Evolutionary conservation across 805 yeast genomes (phyloP), one percentile per base, ranked within the genome.

Genomic region (Candida awuae): DNA sequence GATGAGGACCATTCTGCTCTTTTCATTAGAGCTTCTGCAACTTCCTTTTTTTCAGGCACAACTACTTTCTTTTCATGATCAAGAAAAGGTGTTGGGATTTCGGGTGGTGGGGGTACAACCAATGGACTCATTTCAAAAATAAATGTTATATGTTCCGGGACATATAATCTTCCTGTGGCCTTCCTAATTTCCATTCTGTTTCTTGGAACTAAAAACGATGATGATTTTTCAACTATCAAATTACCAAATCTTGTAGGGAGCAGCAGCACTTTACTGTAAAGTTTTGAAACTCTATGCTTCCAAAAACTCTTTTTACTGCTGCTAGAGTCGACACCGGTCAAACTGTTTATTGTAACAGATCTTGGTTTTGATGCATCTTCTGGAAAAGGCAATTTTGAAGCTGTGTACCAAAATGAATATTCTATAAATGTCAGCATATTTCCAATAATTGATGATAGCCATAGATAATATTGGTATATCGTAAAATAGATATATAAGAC

Each of bases 61-160:
- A 59, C 54, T 3, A 69, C 48, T 26, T 54, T 56, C 37, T 63
- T 66, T 22, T 68, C 68, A 2, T 63, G 63, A 34, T 63, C 63
- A 28, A 70, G 46, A 45, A 59, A 68, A 0, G 74, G 72, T 27
- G 54, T 56, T 2, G 75, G 75, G 12, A 67, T 41, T 12, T 59
- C 64, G 1, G 71, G 67, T 17, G 75, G 73, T 16, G 64, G 61
- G 4, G 56, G 54, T 3, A 58, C 48, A 4, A 58, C 51, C 32
- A 53, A 34, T 1, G 57, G 55, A 18, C 43, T 48, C 41, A 58
- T 42, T 33, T 61, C 56, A 29, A 67, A 56, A 5, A 67, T 51
- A 12, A 62, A 50, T 2, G 56, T 52, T 8, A 66, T 38, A 21
- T 62, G 53, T 2, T 41, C 35, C 0, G 73, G 72, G 3, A 58